Base-by-base conservation (phyloP, 2,329 filamentous ascomycete genomes). In the Byssochlamys sp. region DNA sequence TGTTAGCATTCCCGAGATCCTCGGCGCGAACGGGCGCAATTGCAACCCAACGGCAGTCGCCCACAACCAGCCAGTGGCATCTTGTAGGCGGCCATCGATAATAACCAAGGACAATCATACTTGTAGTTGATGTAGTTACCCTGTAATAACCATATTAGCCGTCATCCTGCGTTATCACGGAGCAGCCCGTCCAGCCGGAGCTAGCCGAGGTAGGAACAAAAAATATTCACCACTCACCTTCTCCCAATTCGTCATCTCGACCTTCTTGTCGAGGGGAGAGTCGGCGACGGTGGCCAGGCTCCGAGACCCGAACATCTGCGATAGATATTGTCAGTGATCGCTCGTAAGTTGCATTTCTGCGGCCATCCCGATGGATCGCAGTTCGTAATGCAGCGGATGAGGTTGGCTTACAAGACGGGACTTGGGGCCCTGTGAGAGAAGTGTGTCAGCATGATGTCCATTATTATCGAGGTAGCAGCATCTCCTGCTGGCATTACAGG, bases 121-220 rank as follows among this genome's bases (percentile, higher is more conserved):
- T 85, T 82, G 77, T 99, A 99, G 84, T 96, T 96, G 83, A 97
- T 96, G 83, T 90, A 96, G 84, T 95, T 94, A 77, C 84, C 85
- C 77, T 80, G 53, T 53, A 56, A 56, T 39, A 54, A 51, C 48
- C 62, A 57, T 11, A 56, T 71, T 68, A 72, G 72, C 62, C 56
- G 57, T 61, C 62, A 39, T 53, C 54, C 35, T 55, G 24, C 29
- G 26, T 29, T 60, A 55, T 54, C 50, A 50, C 19, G 24, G 19
- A 14, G 25, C 49, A n/a, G 57, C 45, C 58, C 54, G 56, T 55
- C 57, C 54, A 58, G 58, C 63, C 65, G 62, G 61, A 60, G 51
- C 52, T 63, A 63, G 60, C 63, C 65, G 63, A 67, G 55, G 54
- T 51, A 58, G 59, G 55, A 57, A 56, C 54, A 45, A 19, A 39